Evolutionary conservation across 2,329 filamentous ascomycete genomes (phyloP).

Genomic region (Penicillium sp.): DNA sequence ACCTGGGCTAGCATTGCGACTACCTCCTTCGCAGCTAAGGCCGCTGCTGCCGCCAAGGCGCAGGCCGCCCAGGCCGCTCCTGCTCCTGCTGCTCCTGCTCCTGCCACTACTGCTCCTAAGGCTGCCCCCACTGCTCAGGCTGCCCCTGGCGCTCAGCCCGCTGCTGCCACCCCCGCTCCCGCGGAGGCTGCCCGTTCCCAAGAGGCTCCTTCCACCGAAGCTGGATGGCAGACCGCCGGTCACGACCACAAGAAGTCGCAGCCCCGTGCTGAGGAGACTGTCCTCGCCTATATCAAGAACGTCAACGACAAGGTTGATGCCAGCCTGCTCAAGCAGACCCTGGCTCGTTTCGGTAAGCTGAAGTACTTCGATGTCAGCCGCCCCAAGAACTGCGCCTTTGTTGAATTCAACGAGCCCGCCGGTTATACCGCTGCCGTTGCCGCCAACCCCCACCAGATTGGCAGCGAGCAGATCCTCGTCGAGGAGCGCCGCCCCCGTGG

Average conservation of each 20-base stretch:
- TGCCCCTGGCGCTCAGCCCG: slow-evolving; percentile 33
- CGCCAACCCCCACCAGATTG: slow-evolving; percentile 82
- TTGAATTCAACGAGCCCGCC: slow-evolving; percentile 80
- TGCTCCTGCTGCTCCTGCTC: slow-evolving; percentile 30
- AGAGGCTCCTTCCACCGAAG: slow-evolving; percentile 71
- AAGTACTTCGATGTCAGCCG: slow-evolving; percentile 64
- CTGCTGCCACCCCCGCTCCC: slow-evolving; percentile 37
- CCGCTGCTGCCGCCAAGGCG: slow-evolving; percentile 37
- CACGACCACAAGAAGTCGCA: slow-evolving; percentile 76
- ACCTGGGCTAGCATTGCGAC: slow-evolving; percentile 63
- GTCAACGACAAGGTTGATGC: slow-evolving; percentile 84
- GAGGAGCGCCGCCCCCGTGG: slow-evolving; percentile 84
- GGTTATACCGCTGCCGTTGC: slow-evolving; percentile 79
- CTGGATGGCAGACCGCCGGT: slow-evolving; percentile 86
- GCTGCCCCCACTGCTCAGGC: slow-evolving; percentile 32
- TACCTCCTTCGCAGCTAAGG: slow-evolving; percentile 32
- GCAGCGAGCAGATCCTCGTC: slow-evolving; percentile 76
- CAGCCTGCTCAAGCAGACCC: slow-evolving; percentile 65
- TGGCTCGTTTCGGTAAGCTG: slow-evolving; percentile 68
- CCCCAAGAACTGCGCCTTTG: slow-evolving; percentile 92
- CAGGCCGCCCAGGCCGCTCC: slow-evolving; percentile 40
- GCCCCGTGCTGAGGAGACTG: slow-evolving; percentile 69
- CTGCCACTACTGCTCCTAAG: slow-evolving; percentile 30
- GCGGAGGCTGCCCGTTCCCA: slow-evolving; percentile 52
- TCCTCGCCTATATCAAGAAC: slow-evolving; percentile 90